These are phyloP conservation scores for Apiotrichum akiyoshidainum DNA, from an alignment of 1,284 basidiomycete species.

Conservation along the genomic window DNA sequence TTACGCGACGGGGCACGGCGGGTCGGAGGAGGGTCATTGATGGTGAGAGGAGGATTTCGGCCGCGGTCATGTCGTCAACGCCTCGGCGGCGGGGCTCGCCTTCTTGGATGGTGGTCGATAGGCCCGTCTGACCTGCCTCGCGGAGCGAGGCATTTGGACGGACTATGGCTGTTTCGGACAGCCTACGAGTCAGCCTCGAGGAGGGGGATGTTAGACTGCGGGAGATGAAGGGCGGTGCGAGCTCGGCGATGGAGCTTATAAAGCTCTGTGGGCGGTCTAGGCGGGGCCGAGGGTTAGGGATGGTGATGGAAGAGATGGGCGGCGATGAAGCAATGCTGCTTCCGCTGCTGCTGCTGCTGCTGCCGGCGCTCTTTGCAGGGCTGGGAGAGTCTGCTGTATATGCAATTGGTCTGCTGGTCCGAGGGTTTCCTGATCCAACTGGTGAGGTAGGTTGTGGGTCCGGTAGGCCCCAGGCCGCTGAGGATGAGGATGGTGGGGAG, in stretches of 20 bases:
- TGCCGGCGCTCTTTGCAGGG: background rate
- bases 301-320: background rate
- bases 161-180: slow-evolving; percentile 12
- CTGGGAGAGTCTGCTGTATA: slow-evolving; percentile 2
- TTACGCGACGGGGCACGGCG: slow-evolving; percentile 9
- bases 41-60: background rate
- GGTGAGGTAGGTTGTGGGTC: background rate
- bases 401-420: background rate
- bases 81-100: background rate
- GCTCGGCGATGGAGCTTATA: slow-evolving; percentile 14
- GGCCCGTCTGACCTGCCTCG: background rate
- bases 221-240: slow-evolving; percentile 16
- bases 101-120: background rate
- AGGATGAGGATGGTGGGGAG: background rate
- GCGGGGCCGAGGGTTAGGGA: background rate
- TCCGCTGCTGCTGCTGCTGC: background rate
- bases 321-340: background rate
- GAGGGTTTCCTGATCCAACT: background rate
- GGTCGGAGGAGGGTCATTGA: background rate
- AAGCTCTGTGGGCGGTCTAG: slow-evolving; percentile 5
- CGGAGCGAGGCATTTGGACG: background rate
- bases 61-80: background rate
- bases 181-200: slow-evolving; percentile 1
- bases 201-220: background rate
- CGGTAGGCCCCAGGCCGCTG: background rate